Evolutionary conservation across 495 filamentous ascomycete species (phyloP).

Genomic region (Penicillium antarcticum): DNA sequence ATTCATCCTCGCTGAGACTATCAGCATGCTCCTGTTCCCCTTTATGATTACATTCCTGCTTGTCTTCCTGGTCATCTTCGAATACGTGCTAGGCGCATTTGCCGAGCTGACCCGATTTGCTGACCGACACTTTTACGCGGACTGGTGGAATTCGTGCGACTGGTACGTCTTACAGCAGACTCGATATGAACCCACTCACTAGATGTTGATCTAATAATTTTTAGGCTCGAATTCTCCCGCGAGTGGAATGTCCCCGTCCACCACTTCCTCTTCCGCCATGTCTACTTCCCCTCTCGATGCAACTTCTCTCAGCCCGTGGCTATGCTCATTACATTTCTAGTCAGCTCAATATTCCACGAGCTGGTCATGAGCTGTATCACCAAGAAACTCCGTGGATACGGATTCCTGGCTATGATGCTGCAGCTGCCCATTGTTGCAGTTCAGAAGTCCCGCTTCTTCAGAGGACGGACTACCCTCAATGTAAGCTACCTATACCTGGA

Average conservation of each 20-base stretch:
- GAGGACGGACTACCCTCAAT: constrained; percentile 72
- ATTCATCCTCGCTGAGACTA: constrained; percentile 86
- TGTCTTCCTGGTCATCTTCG: constrained; percentile 95
- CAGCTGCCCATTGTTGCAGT: constrained; percentile 92
- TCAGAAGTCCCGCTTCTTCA: constrained; percentile 74
- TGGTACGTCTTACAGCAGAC: constrained; percentile 32
- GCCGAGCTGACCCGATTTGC: constrained; percentile 92
- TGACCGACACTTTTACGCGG: constrained; percentile 92
- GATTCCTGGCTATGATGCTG: constrained; percentile 91
- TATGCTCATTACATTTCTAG: constrained; percentile 87
- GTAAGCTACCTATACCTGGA: constrained; percentile 28
- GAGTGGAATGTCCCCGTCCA: constrained; percentile 99
- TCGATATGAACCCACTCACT: background rate
- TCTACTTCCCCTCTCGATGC: constrained; percentile 76
- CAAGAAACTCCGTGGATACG: constrained; percentile 92
- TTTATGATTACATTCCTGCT: constrained; percentile 96
- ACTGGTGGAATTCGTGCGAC: constrained; percentile 82
- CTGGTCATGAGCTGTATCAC: constrained; percentile 98
- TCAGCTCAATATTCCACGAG: constrained; percentile 86
- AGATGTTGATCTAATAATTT: background rate
- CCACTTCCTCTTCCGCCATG: constrained; percentile 91
- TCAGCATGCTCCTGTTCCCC: constrained; percentile 89
- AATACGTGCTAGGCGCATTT: constrained; percentile 92
- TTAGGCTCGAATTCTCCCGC: constrained; percentile 88
- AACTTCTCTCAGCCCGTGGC: constrained; percentile 75